These are phyloP conservation scores for Delonix regia DNA, from an alignment of 306 rosid species.

Conservation along the genomic window DNA sequence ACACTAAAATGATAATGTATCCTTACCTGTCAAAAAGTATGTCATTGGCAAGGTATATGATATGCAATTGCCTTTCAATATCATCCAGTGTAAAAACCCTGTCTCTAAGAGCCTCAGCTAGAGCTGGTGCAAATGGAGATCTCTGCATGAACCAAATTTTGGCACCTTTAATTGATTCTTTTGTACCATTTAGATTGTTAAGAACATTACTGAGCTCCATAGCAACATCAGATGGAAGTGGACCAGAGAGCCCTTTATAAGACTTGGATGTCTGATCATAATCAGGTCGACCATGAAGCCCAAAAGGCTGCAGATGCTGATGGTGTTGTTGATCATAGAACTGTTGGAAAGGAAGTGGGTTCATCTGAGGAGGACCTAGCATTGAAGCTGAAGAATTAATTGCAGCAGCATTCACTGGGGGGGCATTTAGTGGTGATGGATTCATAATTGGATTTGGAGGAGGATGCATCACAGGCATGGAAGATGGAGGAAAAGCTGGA, in stretches of 20 bases:
- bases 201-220: conserved; percentile 76
- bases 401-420: conserved; percentile 63
- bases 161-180: conserved; percentile 90
- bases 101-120: conserved; percentile 90
- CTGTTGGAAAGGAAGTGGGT: conserved; percentile 63
- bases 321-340: conserved; percentile 81
- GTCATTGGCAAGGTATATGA: conserved; percentile 90
- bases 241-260: conserved; percentile 78
- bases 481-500: conserved; percentile 62
- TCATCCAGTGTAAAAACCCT: conserved; percentile 78
- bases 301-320: conserved; percentile 73
- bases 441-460: conserved; percentile 81
- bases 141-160: conserved; percentile 99
- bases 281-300: conserved; percentile 72
- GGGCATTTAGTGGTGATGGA: conserved; percentile 62
- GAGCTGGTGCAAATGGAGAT: conserved; percentile 89
- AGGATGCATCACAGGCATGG: conserved; percentile 73
- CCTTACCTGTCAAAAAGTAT: conserved; percentile 88
- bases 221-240: conserved; percentile 90
- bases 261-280: conserved; percentile 80
- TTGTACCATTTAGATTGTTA: conserved; percentile 78
- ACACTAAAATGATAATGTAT: neutral
- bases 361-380: conserved; percentile 58
- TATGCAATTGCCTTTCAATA: conserved; percentile 89
- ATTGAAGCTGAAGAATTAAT: conserved; percentile 58